Conservation (phyloP, 2,329 filamentous ascomycete species). For the Fusarium protoensiforme region DNA sequence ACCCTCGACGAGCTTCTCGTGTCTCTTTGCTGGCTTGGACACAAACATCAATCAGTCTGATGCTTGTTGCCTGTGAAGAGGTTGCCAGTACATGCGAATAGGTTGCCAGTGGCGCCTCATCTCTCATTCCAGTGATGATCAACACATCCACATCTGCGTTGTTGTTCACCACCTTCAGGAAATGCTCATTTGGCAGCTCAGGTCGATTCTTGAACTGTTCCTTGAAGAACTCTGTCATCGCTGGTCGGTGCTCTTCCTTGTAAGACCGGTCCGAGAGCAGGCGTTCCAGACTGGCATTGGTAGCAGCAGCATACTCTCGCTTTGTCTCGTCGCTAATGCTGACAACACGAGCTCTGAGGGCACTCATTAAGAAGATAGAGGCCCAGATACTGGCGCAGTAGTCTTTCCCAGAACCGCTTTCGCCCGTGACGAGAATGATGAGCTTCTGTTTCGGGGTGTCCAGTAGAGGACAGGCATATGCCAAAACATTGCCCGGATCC, state of each 20-base stretch:
- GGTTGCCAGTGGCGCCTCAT: conserved; percentile 64
- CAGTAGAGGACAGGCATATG: conserved; percentile 66
- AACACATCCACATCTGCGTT: conserved; percentile 62
- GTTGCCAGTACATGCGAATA: conserved; percentile 52
- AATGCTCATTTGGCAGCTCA: conserved; percentile 61
- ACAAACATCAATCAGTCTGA: conserved; percentile 63
- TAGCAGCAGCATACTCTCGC: conserved; percentile 62
- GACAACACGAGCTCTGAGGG: conserved; percentile 52
- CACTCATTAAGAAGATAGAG: conserved; percentile 48
- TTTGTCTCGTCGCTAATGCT: background rate
- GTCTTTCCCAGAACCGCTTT: conserved; percentile 69
- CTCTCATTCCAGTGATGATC: conserved; percentile 72
- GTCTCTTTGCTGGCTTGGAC: conserved; percentile 55
- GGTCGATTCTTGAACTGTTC: conserved; percentile 56
- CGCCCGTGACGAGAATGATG: conserved; percentile 68
- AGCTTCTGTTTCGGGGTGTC: conserved; percentile 53
- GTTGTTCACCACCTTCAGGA: conserved; percentile 56
- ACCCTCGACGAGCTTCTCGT: conserved; percentile 50
- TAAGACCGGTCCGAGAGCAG: conserved; percentile 66
- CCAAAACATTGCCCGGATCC: conserved; percentile 63
- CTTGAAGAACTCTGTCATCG: conserved; percentile 63
- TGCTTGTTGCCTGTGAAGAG: no score
- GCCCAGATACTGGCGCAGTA: conserved; percentile 66
- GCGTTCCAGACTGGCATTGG: conserved; percentile 58
- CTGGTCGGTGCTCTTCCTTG: conserved; percentile 69